These are phyloP conservation scores for Pythium coloratum DNA, from an alignment of 352 stramenopile species.

Conservation along the genomic window DNA sequence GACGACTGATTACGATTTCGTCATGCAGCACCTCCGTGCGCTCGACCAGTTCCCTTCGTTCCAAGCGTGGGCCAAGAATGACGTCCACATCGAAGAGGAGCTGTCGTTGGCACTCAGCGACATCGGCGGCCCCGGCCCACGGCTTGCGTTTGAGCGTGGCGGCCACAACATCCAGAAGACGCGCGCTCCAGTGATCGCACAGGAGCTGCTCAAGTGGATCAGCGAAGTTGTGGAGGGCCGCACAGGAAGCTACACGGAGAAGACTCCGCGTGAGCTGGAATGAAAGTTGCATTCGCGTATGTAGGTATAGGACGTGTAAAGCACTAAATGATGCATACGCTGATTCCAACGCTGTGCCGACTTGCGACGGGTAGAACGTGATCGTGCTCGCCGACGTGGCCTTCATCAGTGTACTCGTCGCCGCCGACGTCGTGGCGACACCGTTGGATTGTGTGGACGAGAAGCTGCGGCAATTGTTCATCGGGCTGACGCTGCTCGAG, in stretches of 20 bases:
- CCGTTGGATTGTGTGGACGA: no score
- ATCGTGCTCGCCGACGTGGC: no score
- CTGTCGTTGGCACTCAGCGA: conserved; percentile 24
- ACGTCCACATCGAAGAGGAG: conserved; percentile 33
- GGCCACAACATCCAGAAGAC: conserved; percentile 56
- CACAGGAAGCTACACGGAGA: neutral
- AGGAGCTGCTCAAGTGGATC: conserved; percentile 30
- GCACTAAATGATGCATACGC: neutral
- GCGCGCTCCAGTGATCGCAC: conserved; percentile 26
- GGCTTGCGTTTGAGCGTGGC: conserved; percentile 35
- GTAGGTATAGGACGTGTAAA: neutral
- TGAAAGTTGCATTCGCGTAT: neutral
- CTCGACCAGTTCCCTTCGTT: conserved; percentile 33
- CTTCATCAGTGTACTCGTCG: no score
- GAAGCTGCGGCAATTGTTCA: no score
- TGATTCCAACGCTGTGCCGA: neutral
- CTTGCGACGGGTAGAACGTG: no score
- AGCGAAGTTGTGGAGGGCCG: conserved; percentile 1
- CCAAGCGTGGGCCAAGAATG: conserved; percentile 32
- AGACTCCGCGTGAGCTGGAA: conserved; percentile 2
- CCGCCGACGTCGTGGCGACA: no score
- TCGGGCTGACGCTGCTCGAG: no score
- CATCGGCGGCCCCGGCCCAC: conserved; percentile 21
- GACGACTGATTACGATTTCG: conserved; percentile 23
- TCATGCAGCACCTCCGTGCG: conserved; percentile 6